Base-by-base conservation (phyloP, 2,329 filamentous ascomycete species). In the Verticillium longisporum region DNA sequence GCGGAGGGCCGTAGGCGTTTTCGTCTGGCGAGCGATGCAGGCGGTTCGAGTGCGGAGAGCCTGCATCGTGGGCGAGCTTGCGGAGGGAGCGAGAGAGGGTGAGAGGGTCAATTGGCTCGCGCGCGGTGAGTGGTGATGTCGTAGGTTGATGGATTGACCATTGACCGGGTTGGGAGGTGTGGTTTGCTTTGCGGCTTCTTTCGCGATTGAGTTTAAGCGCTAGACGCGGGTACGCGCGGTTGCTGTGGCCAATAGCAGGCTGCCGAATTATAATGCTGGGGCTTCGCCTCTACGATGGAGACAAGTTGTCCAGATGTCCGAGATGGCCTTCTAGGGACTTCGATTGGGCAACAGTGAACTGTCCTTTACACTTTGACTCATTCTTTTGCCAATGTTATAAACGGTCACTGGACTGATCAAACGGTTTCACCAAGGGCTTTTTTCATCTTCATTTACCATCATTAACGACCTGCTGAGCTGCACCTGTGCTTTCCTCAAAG, bases 11-110 rank as follows among this genome's bases (percentile, higher is more conserved):
- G 71, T 7, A 72, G 70, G 61, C 71, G 71, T 5, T 21, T 50
- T 50, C 55, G 72, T 65, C 64, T 71, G 74, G 63, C 77, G 75
- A 63, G 72, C 77, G 64, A 73, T 68, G 67, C 70, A 72, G 37
- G 69, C 71, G 45, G 67, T 70, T 65, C 72, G 70, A 64, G 72
- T 72, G 69, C 74, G 69, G 62, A 75, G 66, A 60, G 74, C 70
- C 67, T 71, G 70, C 75, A 77, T 77, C 54, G 67, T 70, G 68
- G 56, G 56, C 61, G 60, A 57, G 59, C 60, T 45, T 61, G 18
- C 36, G 15, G 33, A 58, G 56, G 21, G 34, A 31, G 34, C 56
- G 56, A 31, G 11, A 15, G 45, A 13, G 45, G 18, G 57, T 37
- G 41, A 45, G 32, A 36, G n/a, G 58, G 58, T 64, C 59, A 60